Conservation (phyloP, 257 asterid species). For the Primulina tabacum region DNA sequence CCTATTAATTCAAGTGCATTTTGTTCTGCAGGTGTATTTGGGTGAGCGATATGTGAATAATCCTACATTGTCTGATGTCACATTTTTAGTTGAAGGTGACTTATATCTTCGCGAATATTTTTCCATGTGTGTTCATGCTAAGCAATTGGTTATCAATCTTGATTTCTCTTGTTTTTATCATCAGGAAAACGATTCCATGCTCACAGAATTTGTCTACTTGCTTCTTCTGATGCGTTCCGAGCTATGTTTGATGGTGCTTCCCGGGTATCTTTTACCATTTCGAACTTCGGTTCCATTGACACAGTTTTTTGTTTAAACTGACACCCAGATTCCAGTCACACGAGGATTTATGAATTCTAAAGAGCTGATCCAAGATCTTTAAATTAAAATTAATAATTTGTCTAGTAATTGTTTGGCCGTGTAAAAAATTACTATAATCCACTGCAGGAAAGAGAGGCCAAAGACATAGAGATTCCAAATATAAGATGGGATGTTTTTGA, state of each 20-base stretch:
- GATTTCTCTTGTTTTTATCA: neutral
- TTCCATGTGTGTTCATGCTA: conserved; percentile 11
- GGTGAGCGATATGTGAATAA: conserved; percentile 94
- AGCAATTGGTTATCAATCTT: conserved; percentile 16
- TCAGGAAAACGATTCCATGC: conserved; percentile 80
- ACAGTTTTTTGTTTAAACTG: conserved; percentile 55
- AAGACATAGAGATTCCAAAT: conserved; percentile 94
- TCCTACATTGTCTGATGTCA: conserved; percentile 85
- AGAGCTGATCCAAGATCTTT: neutral
- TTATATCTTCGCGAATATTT: neutral
- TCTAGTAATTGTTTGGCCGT: conserved; percentile 11
- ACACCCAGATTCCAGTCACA: conserved; percentile 45
- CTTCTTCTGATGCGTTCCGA: conserved; percentile 96
- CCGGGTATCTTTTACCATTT: conserved; percentile 47
- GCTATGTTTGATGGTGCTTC: conserved; percentile 99
- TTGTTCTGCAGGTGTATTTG: conserved; percentile 76
- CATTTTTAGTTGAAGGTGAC: conserved; percentile 93
- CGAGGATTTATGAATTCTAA: neutral
- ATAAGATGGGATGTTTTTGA: conserved; percentile 95
- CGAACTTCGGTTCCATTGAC: conserved; percentile 35
- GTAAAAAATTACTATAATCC: conserved; percentile 14
- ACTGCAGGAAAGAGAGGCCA: conserved; percentile 93
- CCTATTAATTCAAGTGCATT: conserved; percentile 11
- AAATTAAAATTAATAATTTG: conserved; percentile 1
- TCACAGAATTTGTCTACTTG: conserved; percentile 93